Evolutionary conservation across 2,329 filamentous ascomycete genomes (phyloP).

Genomic region (Dactylellina sp.): DNA sequence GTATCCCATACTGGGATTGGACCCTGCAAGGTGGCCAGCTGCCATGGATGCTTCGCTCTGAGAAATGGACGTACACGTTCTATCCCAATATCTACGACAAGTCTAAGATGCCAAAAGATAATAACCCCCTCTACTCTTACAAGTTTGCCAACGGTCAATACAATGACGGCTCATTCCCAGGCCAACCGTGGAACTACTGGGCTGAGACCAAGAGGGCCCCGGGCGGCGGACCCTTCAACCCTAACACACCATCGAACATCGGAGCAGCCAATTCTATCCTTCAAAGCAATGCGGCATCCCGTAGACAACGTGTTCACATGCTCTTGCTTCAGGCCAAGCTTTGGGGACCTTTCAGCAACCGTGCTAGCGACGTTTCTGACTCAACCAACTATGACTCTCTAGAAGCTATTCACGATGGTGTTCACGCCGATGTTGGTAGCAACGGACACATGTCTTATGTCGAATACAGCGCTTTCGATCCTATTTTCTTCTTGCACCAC

Average conservation of each 20-base stretch:
- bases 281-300: constrained; percentile 3
- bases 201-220: constrained; percentile 17
- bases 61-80: constrained; percentile 11
- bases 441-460: constrained; percentile 58
- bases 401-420: constrained; percentile 73
- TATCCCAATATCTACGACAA: constrained; percentile 4
- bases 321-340: not conserved
- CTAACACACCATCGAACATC: not conserved
- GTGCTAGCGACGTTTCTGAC: not conserved
- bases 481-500: constrained; percentile 82
- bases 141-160: constrained; percentile 17
- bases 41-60: not conserved
- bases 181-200: constrained; percentile 7
- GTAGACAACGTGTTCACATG: constrained; percentile 8
- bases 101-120: not conserved
- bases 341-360: constrained; percentile 42
- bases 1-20: constrained; percentile 56
- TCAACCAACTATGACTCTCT: constrained; percentile 68
- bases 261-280: not conserved
- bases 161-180: not conserved
- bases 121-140: constrained; percentile 33
- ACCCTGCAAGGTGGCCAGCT: constrained; percentile 12
- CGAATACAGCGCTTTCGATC: constrained; percentile 79
- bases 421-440: constrained; percentile 65
- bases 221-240: not conserved